Evolutionary conservation across 768 basidiomycete species (phyloP).

Genomic region (Ephemerocybe angulata): DNA sequence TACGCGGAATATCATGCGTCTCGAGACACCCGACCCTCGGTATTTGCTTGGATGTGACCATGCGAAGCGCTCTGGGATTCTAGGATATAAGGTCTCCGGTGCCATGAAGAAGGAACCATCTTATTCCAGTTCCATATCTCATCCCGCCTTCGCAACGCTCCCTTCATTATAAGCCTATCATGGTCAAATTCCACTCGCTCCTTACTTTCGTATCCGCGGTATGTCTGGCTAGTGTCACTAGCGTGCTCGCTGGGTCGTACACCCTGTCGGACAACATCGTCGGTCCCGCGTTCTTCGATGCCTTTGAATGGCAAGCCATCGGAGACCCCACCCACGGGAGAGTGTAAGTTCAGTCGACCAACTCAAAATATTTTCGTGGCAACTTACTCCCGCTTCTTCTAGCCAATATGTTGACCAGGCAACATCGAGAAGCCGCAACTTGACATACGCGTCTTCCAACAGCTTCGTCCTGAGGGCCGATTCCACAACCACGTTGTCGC

Average conservation of each 20-base stretch:
- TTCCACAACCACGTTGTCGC: constrained; percentile 38
- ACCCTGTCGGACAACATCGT: constrained; percentile 36
- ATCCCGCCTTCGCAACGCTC: not conserved
- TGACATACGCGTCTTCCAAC: constrained; percentile 49
- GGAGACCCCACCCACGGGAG: constrained; percentile 60
- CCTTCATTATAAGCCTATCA: not conserved
- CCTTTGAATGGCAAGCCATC: constrained; percentile 47
- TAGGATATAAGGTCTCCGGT: no score
- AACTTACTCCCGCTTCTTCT: not conserved
- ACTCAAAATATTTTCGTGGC: not conserved
- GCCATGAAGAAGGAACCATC: not conserved
- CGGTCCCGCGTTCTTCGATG: constrained; percentile 41
- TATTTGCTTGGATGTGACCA: no score
- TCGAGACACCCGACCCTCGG: no score
- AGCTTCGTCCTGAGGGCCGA: constrained; percentile 53
- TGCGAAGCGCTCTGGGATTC: no score
- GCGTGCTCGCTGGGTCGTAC: constrained; percentile 41
- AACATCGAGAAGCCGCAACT: constrained; percentile 42
- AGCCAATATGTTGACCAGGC: constrained; percentile 41
- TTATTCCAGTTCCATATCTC: not conserved
- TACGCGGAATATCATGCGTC: no score
- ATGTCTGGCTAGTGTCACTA: not conserved
- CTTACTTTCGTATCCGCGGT: not conserved
- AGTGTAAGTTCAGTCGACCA: constrained; percentile 49
- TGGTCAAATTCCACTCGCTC: not conserved